phyloP scores from a whole-genome alignment of 768 basidiomycete genomes.

The Mycena haematopus region DNA sequence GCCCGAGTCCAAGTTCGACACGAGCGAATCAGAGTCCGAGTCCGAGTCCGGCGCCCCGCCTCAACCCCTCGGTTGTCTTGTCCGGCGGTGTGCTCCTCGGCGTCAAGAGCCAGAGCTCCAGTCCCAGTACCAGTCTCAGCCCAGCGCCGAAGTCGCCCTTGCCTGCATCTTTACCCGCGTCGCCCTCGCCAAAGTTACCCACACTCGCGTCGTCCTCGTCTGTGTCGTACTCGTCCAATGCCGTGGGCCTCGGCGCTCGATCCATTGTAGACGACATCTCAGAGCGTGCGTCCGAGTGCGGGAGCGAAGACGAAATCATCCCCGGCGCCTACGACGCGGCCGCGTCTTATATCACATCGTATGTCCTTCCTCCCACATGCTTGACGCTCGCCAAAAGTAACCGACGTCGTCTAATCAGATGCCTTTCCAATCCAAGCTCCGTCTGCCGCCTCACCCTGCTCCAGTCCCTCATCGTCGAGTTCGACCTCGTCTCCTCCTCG shows the following conservation, averaged over 20 bases:
- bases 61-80: not conserved
- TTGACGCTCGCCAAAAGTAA: conserved; percentile 9
- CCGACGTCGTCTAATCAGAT: conserved; percentile 40
- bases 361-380: conserved; percentile 48
- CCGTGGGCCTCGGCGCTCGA: conserved; percentile 41
- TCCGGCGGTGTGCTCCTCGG: not conserved
- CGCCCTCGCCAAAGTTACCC: too few relatives aligned
- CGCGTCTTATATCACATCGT: conserved; percentile 66
- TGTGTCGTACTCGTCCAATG: not conserved
- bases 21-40: too few relatives aligned
- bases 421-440: conserved; percentile 55
- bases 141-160: too few relatives aligned
- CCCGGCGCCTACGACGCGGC: conserved; percentile 63
- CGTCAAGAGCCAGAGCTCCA: too few relatives aligned
- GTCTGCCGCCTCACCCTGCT: conserved; percentile 64
- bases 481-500: conserved; percentile 61
- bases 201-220: too few relatives aligned
- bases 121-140: too few relatives aligned
- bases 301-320: conserved; percentile 34
- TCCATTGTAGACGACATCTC: conserved; percentile 60
- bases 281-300: conserved; percentile 43
- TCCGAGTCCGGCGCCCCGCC: too few relatives aligned
- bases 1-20: not conserved
- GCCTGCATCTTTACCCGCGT: too few relatives aligned
- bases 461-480: conserved; percentile 78